Evolutionary conservation across 2,329 filamentous ascomycete genomes (phyloP), one percentile per base, ranked within the genome.

Genomic region (Colletotrichum sp.): DNA sequence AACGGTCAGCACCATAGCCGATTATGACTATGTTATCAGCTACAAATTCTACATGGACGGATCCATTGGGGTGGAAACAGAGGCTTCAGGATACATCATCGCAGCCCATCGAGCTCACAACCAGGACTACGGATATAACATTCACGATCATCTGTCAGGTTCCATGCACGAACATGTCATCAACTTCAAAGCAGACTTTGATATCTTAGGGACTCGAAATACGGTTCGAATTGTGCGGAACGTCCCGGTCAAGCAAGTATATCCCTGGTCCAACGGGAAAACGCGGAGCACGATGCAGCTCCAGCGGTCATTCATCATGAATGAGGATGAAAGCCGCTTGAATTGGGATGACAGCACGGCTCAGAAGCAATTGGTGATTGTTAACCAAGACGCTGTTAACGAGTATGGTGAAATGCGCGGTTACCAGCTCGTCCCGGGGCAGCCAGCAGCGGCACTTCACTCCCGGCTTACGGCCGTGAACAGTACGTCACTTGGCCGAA

Each of bases 81-180:
- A 88, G 10, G 89, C 90, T 4, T 88, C 86, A 0, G 89, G 92
- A 0, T 92, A 90, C 78, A 90, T 92, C 72, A 87, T 89, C 78
- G 84, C 84, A 1, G 86, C 88, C 1, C 89, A 85, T 79, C 89
- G 84, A 66, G 83, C 84, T 3, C 80, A 86, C 48, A 87, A 88
- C 64, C 80, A 84, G 1, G 86, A 87, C 69, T 90, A 90, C 72
- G 89, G 89, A 7, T 90, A 84, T 78, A 82, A 85, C 34, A 89
- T 90, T 63, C 86, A 89, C 75, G 87, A 90, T 68, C 80, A 82
- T 30, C 81, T 89, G 3, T 85, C 84, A 2, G 88, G 88, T 7
- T 86, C 84, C 30, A 89, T 90, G 85, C 90, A 91, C 80, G 88
- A 90, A 79, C 90, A 91, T 77, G 88, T 91, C 2, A 79, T 91